Conservation (phyloP, 257 asterid species). For the Anisodus acutangulus region DNA sequence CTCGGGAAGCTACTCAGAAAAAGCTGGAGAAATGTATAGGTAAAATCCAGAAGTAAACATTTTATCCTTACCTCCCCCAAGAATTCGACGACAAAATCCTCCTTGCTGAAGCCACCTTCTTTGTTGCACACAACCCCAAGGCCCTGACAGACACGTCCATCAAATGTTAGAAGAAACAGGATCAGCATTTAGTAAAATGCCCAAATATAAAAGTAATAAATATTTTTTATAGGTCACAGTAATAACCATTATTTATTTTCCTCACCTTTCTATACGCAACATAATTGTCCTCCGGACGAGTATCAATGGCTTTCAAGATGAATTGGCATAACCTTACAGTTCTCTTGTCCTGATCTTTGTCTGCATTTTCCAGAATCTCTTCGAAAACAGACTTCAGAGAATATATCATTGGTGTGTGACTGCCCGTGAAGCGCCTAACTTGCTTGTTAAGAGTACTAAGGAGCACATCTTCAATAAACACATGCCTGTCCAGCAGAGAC, state of each 20-base stretch:
- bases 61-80: slow-evolving; percentile 83
- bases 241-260: slow-evolving; percentile 12
- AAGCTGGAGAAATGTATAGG: background rate
- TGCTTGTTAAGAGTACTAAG: slow-evolving; percentile 80
- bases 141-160: slow-evolving; percentile 60
- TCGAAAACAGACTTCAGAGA: slow-evolving; percentile 82
- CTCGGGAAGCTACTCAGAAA: background rate
- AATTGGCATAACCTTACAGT: slow-evolving; percentile 69
- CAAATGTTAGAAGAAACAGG: slow-evolving; percentile 26
- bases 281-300: slow-evolving; percentile 89
- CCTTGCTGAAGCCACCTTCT: slow-evolving; percentile 89
- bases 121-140: slow-evolving; percentile 99
- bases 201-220: background rate
- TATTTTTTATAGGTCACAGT: background rate
- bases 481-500: slow-evolving; percentile 80
- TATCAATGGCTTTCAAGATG: slow-evolving; percentile 77
- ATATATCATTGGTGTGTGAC: slow-evolving; percentile 89
- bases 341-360: slow-evolving; percentile 62
- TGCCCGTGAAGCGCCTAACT: slow-evolving; percentile 85
- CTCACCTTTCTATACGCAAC: slow-evolving; percentile 96
- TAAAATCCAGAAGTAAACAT: background rate
- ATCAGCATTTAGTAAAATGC: slow-evolving; percentile 1
- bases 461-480: slow-evolving; percentile 90
- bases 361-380: slow-evolving; percentile 68
- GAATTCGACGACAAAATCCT: slow-evolving; percentile 97